These are phyloP conservation scores for Tylopilus sp. DNA, from an alignment of 1,284 basidiomycete species.

Conservation along the genomic window DNA sequence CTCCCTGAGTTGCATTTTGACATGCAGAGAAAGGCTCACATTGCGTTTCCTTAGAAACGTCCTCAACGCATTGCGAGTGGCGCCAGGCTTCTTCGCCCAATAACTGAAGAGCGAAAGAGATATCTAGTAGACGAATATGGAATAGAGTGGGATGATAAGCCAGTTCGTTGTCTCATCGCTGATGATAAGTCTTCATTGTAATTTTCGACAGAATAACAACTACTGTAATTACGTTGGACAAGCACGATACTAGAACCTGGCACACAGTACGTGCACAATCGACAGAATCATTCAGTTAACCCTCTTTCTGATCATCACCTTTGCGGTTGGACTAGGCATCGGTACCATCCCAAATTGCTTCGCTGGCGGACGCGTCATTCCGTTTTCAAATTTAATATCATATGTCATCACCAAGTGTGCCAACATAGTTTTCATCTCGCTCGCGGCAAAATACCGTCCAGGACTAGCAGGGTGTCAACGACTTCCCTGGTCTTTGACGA, in stretches of 20 bases:
- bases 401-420: constrained; percentile 43
- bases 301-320: constrained; percentile 35
- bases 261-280: background rate
- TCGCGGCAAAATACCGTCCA: constrained; percentile 45
- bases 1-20: background rate
- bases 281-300: constrained; percentile 11
- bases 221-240: too few relatives aligned
- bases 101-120: constrained; percentile 49
- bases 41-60: constrained; percentile 5
- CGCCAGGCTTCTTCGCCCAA: constrained; percentile 43
- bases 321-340: constrained; percentile 6
- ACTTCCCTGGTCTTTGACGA: background rate
- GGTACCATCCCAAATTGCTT: background rate
- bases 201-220: constrained; percentile 41
- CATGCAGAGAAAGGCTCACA: constrained; percentile 1
- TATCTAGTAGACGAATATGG: constrained; percentile 47
- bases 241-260: too few relatives aligned
- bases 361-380: constrained; percentile 34
- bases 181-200: background rate
- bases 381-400: constrained; percentile 42
- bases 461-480: constrained; percentile 27
- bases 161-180: constrained; percentile 39
- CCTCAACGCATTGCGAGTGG: constrained; percentile 7
- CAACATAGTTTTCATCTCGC: constrained; percentile 43
- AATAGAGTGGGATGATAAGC: constrained; percentile 49